Percentiles rank a stretch among this genome's conserved stretches.
Conservation (phyloP, 805 yeast genomes). For the Pichia eremophila region DNA sequence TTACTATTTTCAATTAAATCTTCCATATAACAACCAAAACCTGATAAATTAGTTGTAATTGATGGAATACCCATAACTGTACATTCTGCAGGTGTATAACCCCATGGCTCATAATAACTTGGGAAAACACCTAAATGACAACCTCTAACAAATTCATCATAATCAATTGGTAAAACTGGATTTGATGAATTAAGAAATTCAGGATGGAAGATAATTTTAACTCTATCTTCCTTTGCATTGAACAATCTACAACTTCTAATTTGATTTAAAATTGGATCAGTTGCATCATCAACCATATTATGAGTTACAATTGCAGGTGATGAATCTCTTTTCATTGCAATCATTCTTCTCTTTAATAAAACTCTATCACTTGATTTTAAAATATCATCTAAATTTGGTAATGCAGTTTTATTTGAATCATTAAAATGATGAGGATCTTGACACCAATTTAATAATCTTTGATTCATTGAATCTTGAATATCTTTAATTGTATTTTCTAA, state of each 20-base stretch:
- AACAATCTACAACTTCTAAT: constrained; percentile 86
- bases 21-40: constrained; percentile 98
- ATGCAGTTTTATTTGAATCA: constrained; percentile 35
- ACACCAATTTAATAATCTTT: constrained; percentile 83
- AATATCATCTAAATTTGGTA: constrained; percentile 72
- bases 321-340: constrained; percentile 81
- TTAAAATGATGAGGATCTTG: constrained; percentile 33
- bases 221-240: constrained; percentile 83
- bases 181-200: constrained; percentile 92
- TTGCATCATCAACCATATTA: constrained; percentile 87
- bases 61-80: constrained; percentile 99
- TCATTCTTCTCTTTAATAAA: constrained; percentile 80
- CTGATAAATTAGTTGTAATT: constrained; percentile 89
- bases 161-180: constrained; percentile 87
- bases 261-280: constrained; percentile 85
- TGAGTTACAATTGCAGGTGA: constrained; percentile 96
- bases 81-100: constrained; percentile 98
- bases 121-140: constrained; percentile 98
- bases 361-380: constrained; percentile 84
- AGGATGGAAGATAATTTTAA: constrained; percentile 94
- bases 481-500: constrained; percentile 82
- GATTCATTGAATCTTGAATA: constrained; percentile 79
- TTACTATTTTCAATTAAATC: constrained; percentile 88
- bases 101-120: constrained; percentile 98
- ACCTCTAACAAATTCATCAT: constrained; percentile 96